Evolutionary conservation across 2,329 filamentous ascomycete genomes (phyloP), one percentile per base, ranked within the genome.

Genomic region (Scedosporium aurantiacum): DNA sequence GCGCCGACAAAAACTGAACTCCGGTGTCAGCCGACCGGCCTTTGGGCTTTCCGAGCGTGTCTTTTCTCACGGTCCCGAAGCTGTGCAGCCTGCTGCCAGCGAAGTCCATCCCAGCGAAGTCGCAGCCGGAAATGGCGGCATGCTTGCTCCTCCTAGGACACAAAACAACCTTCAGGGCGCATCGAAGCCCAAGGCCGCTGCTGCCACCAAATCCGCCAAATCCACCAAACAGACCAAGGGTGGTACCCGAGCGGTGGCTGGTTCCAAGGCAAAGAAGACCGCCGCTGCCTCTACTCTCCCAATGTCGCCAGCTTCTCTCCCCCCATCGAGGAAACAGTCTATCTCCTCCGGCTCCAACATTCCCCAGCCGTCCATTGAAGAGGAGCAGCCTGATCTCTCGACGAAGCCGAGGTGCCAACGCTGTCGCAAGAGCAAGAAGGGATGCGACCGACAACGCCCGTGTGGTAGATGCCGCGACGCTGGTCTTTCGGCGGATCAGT

Each of bases 341-440:
- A 80, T 87, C 62, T 82, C 85, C 10, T 91, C 90, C 14, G 74
- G 74, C 14, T 72, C 72, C 14, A 69, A 73, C 43, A 65, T 78
- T 56, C 74, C 79, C 4, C 52, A 57, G 4, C 76, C 78, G 6
- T 57, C 60, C 52, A 57, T 57, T 27, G 90, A 96, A 66, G 92
- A 97, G 66, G 92, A 97, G 62, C 79, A 96, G 57, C 94, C 92
- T 2, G 93, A 99, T 68, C 78, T 97, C 21, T 97, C 93, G 0
- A 92, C 89, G 66, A 97, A 97, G 76, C 94, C 94, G 62, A 91
- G 94, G 65, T 99, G 94, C 79, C 94, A 99, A 74, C 89, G 94
- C 63, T 99, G 94, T 80, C 89, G 94, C 69, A 99, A 99, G 84
- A 97, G 93, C 78, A 99, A 99, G 82, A 99, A 99, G 77, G 94